Evolutionary conservation across 768 basidiomycete species (phyloP), one percentile per base, ranked within the genome.

Genomic region (Pleurotus tuoliensis): DNA sequence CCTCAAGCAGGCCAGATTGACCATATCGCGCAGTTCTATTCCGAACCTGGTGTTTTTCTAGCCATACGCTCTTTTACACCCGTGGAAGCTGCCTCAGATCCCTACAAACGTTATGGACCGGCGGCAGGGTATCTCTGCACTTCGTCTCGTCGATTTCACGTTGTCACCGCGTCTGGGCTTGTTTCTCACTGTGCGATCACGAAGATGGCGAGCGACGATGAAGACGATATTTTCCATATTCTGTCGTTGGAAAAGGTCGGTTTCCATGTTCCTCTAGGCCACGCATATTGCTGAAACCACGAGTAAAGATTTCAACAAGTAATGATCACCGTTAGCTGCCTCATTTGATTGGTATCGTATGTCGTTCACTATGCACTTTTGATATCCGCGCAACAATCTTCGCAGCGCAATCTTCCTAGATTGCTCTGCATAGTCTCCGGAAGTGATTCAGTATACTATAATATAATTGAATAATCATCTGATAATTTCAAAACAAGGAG

Each of bases 41-140:
- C 6, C 41, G 41, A 43, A 5, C 18, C 41, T 13, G 48, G 41
- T 11, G 43, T 59, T 16, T 61, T 58, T 34, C 5, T 57, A 4
- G 27, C 24, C n/a, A 51, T 61, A 9, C 37, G 41, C 18, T 43
- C 51, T 22, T 37, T 40, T 18, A 7, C 11, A 4, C 46, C n/a
- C 15, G 5, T 20, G 11, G 20, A 30, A 2, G 15, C 41, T 18
- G 12, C 15, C 41, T 43, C 41, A n/a, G 59, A 62, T 30, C 59
- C 59, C 4, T 62, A 62, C 46, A 5, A 37, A 4, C 20, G 55
- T 15, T 60, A 55, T 34, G 56, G 61, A 9, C 59, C 59, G 27
- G 51, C 61, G 7, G 56, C 48, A n/a, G 56, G 59, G 8, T 60
- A 54, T 44, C 52, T 62, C 8, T 60, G 61, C 40, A 25, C 39